A percentile compares a stretch with the other conserved stretches of the same genome.
Conservation (phyloP, 2,329 filamentous ascomycete genomes). For the Herpotrichia juniperi region DNA sequence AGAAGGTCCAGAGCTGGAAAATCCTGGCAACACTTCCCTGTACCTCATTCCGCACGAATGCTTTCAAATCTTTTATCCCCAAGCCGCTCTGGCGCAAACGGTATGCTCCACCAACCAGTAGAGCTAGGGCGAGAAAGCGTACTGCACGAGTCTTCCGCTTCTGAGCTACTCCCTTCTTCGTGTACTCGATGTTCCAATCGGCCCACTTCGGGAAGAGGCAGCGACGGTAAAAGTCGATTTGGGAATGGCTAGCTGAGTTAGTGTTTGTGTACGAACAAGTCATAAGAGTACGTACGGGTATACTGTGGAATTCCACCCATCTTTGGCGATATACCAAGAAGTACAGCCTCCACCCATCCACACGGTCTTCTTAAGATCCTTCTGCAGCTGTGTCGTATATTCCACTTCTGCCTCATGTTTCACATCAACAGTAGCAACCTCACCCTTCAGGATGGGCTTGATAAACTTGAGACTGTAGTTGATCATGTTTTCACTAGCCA, state of each 20-base stretch:
- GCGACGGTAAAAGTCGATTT: slow-evolving; percentile 57
- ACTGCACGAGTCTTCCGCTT: slow-evolving; percentile 24
- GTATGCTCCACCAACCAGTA: slow-evolving; percentile 31
- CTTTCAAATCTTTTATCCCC: slow-evolving; percentile 25
- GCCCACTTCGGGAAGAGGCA: slow-evolving; percentile 61
- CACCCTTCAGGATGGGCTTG: slow-evolving; percentile 78
- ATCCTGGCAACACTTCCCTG: slow-evolving; percentile 15
- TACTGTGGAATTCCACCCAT: slow-evolving; percentile 77
- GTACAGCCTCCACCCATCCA: slow-evolving; percentile 62
- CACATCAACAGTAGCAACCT: slow-evolving; percentile 86
- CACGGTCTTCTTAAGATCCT: slow-evolving; percentile 57
- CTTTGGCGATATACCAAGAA: slow-evolving; percentile 76
- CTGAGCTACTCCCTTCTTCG: slow-evolving; percentile 52
- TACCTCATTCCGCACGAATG: slow-evolving; percentile 12
- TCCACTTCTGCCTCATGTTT: slow-evolving; percentile 79
- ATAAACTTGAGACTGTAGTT: slow-evolving; percentile 66
- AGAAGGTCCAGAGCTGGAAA: slow-evolving; percentile 6
- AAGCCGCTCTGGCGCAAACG: slow-evolving; percentile 30
- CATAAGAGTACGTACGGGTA: slow-evolving; percentile 50
- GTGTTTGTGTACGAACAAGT: slow-evolving; percentile 9
- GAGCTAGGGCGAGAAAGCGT: slow-evolving; percentile 21
- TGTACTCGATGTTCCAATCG: slow-evolving; percentile 61
- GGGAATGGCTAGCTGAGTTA: slow-evolving; percentile 42
- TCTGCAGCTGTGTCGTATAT: slow-evolving; percentile 50
- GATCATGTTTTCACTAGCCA: slow-evolving; percentile 66